A percentile compares a stretch with the other conserved stretches of the same genome.
These are phyloP conservation scores for Eremochloa ophiuroides DNA, from an alignment of 176 grass and related monocot species.

Conservation along the genomic window DNA sequence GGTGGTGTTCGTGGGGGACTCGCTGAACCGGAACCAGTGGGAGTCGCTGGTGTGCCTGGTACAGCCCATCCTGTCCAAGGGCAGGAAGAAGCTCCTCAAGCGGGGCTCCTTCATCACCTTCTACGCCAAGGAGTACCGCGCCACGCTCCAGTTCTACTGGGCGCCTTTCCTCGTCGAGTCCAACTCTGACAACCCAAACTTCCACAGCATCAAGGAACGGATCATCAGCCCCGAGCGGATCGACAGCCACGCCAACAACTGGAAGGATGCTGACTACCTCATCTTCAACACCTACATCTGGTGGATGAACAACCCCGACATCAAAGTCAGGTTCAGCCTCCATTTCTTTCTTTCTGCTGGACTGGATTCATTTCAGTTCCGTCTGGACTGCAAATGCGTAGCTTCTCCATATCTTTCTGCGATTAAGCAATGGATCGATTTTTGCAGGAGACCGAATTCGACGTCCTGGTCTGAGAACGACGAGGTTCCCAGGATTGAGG, in stretches of 20 bases:
- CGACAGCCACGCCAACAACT: slow-evolving; percentile 55
- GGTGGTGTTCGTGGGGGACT: slow-evolving; percentile 89
- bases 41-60: slow-evolving; percentile 83
- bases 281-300: slow-evolving; percentile 99
- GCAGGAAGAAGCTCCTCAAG: slow-evolving; percentile 46
- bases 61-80: slow-evolving; percentile 47
- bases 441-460: slow-evolving; percentile 22
- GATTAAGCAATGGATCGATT: background rate
- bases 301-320: slow-evolving; percentile 85
- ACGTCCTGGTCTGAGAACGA: slow-evolving; percentile 72
- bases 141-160: slow-evolving; percentile 95
- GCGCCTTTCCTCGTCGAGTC: slow-evolving; percentile 92
- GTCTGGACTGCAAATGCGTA: no score
- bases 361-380: no score
- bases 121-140: slow-evolving; percentile 75
- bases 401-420: background rate
- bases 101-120: slow-evolving; percentile 41
- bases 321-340: slow-evolving; percentile 78
- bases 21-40: slow-evolving; percentile 96
- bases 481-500: slow-evolving; percentile 55
- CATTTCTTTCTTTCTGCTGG: no score
- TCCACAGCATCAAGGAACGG: slow-evolving; percentile 55
- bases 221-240: slow-evolving; percentile 65
- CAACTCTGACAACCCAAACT: slow-evolving; percentile 74
- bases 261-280: slow-evolving; percentile 75